A percentile compares a stretch with the other conserved stretches of the same genome.
These are phyloP conservation scores for Eutrema heterophyllum DNA, from an alignment of 345 rosid species.

Conservation along the genomic window DNA sequence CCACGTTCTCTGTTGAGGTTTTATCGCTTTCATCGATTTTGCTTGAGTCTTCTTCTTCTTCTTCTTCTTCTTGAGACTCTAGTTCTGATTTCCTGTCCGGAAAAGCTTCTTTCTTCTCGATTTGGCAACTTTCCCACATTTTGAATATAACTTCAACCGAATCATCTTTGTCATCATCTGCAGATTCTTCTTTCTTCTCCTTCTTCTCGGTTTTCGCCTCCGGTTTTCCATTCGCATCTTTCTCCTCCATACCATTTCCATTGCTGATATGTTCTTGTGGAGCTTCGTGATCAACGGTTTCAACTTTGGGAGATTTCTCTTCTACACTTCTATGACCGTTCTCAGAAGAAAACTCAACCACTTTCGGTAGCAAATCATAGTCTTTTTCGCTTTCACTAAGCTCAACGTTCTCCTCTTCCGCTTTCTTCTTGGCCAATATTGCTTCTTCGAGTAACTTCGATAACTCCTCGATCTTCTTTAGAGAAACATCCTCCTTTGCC, in stretches of 20 bases:
- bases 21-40: conserved; percentile 59
- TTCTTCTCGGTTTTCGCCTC: conserved; percentile 37
- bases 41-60: conserved; percentile 69
- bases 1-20: conserved; percentile 49
- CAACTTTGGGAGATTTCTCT: conserved; percentile 50
- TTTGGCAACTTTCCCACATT: conserved; percentile 99
- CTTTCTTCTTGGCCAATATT: conserved; percentile 37
- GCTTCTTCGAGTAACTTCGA: conserved; percentile 87
- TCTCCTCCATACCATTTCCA: conserved; percentile 33
- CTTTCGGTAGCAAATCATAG: conserved; percentile 90
- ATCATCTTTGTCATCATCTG: conserved; percentile 46
- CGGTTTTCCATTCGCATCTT: conserved; percentile 43
- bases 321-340: conserved; percentile 77
- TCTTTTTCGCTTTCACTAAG: conserved; percentile 86
- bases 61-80: conserved; percentile 79
- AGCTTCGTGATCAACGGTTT: conserved; percentile 31
- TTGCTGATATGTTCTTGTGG: conserved; percentile 31
- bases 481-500: conserved; percentile 52
- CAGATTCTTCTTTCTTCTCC: conserved; percentile 39
- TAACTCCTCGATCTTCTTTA: conserved; percentile 69
- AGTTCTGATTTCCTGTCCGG: conserved; percentile 66
- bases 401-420: conserved; percentile 69
- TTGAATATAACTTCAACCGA: conserved; percentile 72
- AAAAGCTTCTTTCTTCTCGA: conserved; percentile 90
- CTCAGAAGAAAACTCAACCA: conserved; percentile 89